phyloP scores from a whole-genome alignment of 2,329 filamentous ascomycete genomes.

The Knoxdaviesia proteae region DNA sequence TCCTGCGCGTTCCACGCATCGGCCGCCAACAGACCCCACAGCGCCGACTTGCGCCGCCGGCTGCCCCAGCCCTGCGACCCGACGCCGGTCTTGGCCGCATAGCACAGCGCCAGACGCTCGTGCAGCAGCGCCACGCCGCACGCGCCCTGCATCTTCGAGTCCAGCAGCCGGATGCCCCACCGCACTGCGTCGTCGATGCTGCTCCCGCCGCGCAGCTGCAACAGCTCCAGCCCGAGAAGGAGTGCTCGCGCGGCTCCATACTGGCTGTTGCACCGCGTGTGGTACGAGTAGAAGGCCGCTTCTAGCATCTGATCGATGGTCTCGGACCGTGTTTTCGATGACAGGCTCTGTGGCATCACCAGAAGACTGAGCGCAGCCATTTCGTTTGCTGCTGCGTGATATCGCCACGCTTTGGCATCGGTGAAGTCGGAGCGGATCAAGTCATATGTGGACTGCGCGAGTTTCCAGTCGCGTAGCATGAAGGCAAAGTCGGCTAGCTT shows the following conservation, averaged over 20 bases:
- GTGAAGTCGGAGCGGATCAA: slow-evolving; percentile 72
- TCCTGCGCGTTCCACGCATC: slow-evolving; percentile 65
- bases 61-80: slow-evolving; percentile 48
- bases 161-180: slow-evolving; percentile 66
- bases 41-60: slow-evolving; percentile 63
- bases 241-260: slow-evolving; percentile 67
- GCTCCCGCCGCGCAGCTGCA: slow-evolving; percentile 59
- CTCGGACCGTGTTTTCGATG: slow-evolving; percentile 59
- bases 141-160: slow-evolving; percentile 52
- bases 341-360: slow-evolving; percentile 50
- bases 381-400: slow-evolving; percentile 84
- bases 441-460: slow-evolving; percentile 82
- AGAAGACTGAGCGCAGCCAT: slow-evolving; percentile 79
- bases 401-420: slow-evolving; percentile 91
- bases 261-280: slow-evolving; percentile 59
- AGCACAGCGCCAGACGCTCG: slow-evolving; percentile 72
- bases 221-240: slow-evolving; percentile 56
- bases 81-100: slow-evolving; percentile 48
- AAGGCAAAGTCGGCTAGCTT: slow-evolving; percentile 90
- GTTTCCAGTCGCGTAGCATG: slow-evolving; percentile 90
- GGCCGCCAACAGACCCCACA: slow-evolving; percentile 71
- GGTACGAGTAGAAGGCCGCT: slow-evolving; percentile 78
- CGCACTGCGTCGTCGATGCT: slow-evolving; percentile 70
- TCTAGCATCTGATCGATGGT: slow-evolving; percentile 75
- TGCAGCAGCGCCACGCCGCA: slow-evolving; percentile 67